Evolutionary conservation across 164 flowering plant species (phyloP).

Genomic region (Vitis amurensis): DNA sequence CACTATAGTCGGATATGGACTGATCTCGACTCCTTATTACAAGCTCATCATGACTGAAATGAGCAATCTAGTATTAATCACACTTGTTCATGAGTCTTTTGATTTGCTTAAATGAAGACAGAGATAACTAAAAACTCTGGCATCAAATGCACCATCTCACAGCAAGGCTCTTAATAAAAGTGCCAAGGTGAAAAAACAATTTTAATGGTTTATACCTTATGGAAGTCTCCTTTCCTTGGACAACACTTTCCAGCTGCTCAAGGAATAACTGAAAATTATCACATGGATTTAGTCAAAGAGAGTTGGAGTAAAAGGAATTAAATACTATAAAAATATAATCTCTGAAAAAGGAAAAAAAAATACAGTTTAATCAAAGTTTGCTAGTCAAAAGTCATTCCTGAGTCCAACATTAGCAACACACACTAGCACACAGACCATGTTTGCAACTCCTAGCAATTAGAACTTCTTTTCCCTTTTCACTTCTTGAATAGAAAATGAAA

Average conservation of each 20-base stretch:
- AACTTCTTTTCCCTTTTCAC: too few relatives aligned
- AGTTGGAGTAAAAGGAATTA: not conserved
- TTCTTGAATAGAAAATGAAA: too few relatives aligned
- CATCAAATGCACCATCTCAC: not conserved
- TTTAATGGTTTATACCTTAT: conserved; percentile 53
- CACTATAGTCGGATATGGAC: conserved; percentile 87
- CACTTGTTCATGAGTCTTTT: not conserved
- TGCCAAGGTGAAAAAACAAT: not conserved
- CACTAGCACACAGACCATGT: too few relatives aligned
- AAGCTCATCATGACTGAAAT: conserved; percentile 78
- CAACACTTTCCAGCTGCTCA: conserved; percentile 82
- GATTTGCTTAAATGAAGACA: not conserved
- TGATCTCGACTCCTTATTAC: conserved; percentile 76
- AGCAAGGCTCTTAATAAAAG: not conserved
- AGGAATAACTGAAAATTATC: conserved; percentile 67
- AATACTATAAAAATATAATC: too few relatives aligned
- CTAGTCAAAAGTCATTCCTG: too few relatives aligned
- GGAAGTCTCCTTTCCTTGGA: conserved; percentile 63
- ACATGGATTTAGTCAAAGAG: conserved; percentile 1
- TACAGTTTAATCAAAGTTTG: too few relatives aligned
- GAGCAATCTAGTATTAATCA: conserved; percentile 10
- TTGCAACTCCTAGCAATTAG: too few relatives aligned
- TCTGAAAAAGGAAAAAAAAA: too few relatives aligned
- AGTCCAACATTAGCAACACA: too few relatives aligned
- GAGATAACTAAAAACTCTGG: not conserved